Base-by-base conservation (phyloP, 2,329 filamentous ascomycete genomes). In the Talaromyces islandicus region DNA sequence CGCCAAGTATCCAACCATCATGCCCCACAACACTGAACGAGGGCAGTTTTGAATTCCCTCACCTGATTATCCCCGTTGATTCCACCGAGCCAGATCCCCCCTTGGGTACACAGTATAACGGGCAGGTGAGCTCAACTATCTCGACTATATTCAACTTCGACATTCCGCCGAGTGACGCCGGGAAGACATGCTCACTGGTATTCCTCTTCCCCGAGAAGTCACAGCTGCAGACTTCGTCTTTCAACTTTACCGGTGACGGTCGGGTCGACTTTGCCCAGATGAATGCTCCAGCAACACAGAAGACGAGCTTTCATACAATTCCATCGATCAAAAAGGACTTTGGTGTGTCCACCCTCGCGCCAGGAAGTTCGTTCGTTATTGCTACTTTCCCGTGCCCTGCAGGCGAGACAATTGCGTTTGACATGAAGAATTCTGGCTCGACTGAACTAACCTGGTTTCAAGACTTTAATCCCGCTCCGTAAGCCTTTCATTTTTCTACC, bases 101-200 rank as follows among this genome's bases (percentile, higher is more conserved):
- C 0, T 72, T 74, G 53, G 85, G 85, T 7, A 84, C 81, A 3
- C 79, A 78, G 1, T 82, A 77, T 73, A 81, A 83, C 63, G 85
- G 85, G 57, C 78, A 80, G 9, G 77, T 88, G 29, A 83, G 81
- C 14, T 72, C 77, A 19, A 77, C 73, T 24, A 71, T 83, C 54
- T 83, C 82, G 12, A 81, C 82, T 17, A 81, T 89, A 67, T 89
- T 87, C 81, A 88, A 88, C 77, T 90, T 90, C 73, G 85, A 88
- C 67, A 83, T 90, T 43, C 83, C 83, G 1, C 63, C 72, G 5
- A 72, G 74, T 4, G 80, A 85, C 65, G 66, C 76, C 10, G 84
- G 83, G 64, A 83, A 84, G 73, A 83, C 83, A 67, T 90, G 87
- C 76, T 81, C 79, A 58, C 76, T 89, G 7, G 76, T 86, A 58